phyloP scores from a whole-genome alignment of 2,329 filamentous ascomycete species.

The Venturia asperata region DNA sequence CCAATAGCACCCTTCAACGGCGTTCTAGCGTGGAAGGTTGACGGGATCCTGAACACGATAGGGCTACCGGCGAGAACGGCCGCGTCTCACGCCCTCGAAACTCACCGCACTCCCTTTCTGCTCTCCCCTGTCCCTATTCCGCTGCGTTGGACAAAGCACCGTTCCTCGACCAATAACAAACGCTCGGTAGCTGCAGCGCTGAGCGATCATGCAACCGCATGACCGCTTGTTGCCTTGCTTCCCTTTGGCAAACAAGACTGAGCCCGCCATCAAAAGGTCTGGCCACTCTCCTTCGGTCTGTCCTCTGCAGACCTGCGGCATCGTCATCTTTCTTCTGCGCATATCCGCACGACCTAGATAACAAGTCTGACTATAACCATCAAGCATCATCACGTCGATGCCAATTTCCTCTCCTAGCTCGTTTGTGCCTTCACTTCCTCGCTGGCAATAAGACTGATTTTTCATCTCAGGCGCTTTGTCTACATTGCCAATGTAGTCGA shows the following conservation, averaged over 20 bases:
- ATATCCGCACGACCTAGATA: no score
- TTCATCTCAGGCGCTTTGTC: neutral
- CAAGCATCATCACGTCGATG: no score
- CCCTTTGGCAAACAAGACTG: neutral
- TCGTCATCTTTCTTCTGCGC: no score
- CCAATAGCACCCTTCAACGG: neutral
- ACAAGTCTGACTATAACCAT: neutral
- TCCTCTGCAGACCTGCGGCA: neutral
- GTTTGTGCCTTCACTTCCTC: neutral
- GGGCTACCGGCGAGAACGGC: neutral
- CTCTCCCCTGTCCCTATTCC: neutral
- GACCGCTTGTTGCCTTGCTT: slow-evolving; percentile 5
- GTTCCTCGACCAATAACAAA: neutral
- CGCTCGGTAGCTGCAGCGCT: neutral
- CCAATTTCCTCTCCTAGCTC: neutral
- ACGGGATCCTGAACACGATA: neutral
- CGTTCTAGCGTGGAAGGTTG: slow-evolving; percentile 1
- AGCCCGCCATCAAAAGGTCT: neutral
- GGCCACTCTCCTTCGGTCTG: neutral
- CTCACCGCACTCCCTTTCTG: neutral
- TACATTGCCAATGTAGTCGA: neutral
- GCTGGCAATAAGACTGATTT: neutral
- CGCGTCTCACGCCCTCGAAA: neutral
- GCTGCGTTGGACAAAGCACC: neutral
- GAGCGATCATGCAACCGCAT: neutral